Conservation (phyloP, 306 rosid genomes). For the barrel medic (Medicago truncatula) region MtrunA17r5.0-ANR NC_053047.1:3983501-3984000, state of each 20-base stretch:
- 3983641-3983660: no score
- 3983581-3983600: no score
- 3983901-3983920: slow-evolving; percentile 85
- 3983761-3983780: slow-evolving; percentile 74
- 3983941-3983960: neutral
- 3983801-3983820: slow-evolving; percentile 88
- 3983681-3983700: no score
- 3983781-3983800: slow-evolving; percentile 85
- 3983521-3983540: no score
- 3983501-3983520: no score
- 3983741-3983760: slow-evolving; percentile 72
- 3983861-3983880: slow-evolving; percentile 88
- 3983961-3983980: neutral
- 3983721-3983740: neutral
- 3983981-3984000: no score
- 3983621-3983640: no score
- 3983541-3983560: no score
- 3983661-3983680: no score
- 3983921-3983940: slow-evolving; percentile 84
- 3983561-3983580: no score
- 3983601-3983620: no score
- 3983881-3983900: slow-evolving; percentile 84
- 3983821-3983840: slow-evolving; percentile 88
- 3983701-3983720: neutral
- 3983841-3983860: slow-evolving; percentile 87